These are phyloP conservation scores for Colletotrichum sp. DNA, from an alignment of 2,329 filamentous ascomycete genomes.

Conservation along the genomic window DNA sequence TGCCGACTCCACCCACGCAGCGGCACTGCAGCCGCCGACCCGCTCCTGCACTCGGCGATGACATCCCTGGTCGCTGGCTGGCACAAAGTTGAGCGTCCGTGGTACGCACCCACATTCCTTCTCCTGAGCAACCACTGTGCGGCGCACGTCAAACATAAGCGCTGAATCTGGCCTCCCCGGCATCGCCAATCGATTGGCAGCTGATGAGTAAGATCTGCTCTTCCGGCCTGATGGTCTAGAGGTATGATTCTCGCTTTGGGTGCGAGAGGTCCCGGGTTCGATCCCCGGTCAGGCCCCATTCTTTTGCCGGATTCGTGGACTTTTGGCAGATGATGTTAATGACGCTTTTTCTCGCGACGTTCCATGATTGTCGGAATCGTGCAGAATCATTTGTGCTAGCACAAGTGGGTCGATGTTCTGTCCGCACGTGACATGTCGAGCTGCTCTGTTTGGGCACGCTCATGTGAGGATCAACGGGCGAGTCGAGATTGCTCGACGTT, in stretches of 20 bases:
- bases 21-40: not conserved
- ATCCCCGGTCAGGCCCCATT: constrained; percentile 31
- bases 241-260: constrained; percentile 40
- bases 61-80: not conserved
- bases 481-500: constrained; percentile 16
- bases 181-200: not conserved
- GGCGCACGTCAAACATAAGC: not conserved
- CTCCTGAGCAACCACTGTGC: not conserved
- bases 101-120: not conserved
- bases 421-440: not conserved
- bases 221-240: constrained; percentile 33
- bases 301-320: constrained; percentile 1
- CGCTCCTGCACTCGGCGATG: not conserved
- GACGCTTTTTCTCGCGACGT: not conserved
- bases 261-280: constrained; percentile 40
- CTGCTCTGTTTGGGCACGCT: not conserved
- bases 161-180: not conserved
- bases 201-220: not conserved
- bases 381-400: not conserved
- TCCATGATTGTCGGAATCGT: not conserved
- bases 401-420: not conserved
- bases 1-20: not conserved
- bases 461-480: constrained; percentile 17
- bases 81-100: not conserved
- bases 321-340: not conserved